Evolutionary conservation across 805 yeast genomes (phyloP), one percentile per base, ranked within the genome.

Genomic region (Hanseniaspora clermontiae): DNA sequence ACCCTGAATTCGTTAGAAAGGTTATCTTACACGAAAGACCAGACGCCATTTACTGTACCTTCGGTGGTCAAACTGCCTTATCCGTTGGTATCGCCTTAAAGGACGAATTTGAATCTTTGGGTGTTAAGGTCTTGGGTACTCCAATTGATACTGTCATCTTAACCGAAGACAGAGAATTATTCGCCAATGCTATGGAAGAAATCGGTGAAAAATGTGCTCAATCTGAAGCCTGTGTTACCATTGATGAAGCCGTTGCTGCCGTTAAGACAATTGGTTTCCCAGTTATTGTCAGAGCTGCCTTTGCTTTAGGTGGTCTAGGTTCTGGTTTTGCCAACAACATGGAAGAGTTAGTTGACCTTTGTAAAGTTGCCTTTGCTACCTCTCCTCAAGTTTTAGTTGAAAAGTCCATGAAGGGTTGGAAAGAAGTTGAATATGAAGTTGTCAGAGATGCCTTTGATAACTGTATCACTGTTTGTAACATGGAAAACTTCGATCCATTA

Each of bases 401-500:
- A 74, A 90, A 86, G 77, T 91, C 97, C 6, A 77, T 91, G 74
- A 91, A 90, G 76, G 98, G 98, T 61, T 91, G 98, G 98, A 91
- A 91, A 72, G 98, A 91, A 73, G 95, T 91, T 60, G 98, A 91
- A 74, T 91, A 91, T 71, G 98, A 91, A 76, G 98, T 91, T 61
- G 97, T 91, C 57, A 84, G 98, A 69, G 98, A 91, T 75, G 80
- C 93, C 61, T 93, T 85, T 57, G 96, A 84, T 63, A 91, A 91
- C 79, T 91, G 98, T 79, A 91, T 91, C 69, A 91, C 98, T 46
- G 98, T 91, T 55, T 91, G 98, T 78, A 91, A 91, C 73, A 91
- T 91, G 98, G 98, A 91, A 75, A 91, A 91, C 76, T 91, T 91
- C 64, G 98, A 91, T 72, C 98, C 98, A 46, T 80, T 91, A 64